Conservation (phyloP, 2,329 filamentous ascomycete genomes). For the Sarocladium kiliense region DNA sequence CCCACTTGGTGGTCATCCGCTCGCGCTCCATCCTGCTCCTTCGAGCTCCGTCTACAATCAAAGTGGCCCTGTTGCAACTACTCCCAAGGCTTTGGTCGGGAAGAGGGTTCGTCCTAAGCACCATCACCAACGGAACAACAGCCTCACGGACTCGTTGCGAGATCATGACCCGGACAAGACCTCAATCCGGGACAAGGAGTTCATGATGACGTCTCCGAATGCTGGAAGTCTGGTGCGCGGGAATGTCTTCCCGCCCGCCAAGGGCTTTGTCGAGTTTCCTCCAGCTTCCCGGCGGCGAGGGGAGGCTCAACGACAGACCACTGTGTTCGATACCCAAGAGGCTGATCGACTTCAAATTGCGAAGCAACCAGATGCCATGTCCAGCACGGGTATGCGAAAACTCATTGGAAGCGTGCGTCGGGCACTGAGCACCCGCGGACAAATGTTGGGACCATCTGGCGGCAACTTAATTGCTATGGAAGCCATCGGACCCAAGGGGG, state of each 20-base stretch:
- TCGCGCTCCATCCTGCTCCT: conserved; percentile 53
- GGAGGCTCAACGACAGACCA: conserved; percentile 46
- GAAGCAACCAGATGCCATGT: conserved; percentile 51
- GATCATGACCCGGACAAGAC: conserved; percentile 55
- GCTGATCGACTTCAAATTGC: conserved; percentile 22
- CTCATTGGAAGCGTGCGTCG: conserved; percentile 82
- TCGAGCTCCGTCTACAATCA: conserved; percentile 42
- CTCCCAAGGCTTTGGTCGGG: conserved; percentile 51
- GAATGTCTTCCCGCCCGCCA: conserved; percentile 74
- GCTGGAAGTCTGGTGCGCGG: conserved; percentile 84
- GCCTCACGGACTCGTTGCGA: conserved; percentile 77
- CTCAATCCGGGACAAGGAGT: conserved; percentile 48
- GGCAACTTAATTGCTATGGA: conserved; percentile 42
- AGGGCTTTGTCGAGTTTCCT: conserved; percentile 68
- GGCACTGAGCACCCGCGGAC: conserved; percentile 62
- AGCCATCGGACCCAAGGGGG: conserved; percentile 44
- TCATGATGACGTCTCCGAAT: conserved; percentile 60
- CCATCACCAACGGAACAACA: conserved; percentile 77
- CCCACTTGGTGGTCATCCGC: conserved; percentile 32
- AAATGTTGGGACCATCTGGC: conserved; percentile 37
- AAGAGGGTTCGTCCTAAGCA: conserved; percentile 54
- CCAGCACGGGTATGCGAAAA: conserved; percentile 73
- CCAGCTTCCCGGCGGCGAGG: conserved; percentile 44
- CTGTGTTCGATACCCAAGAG: conserved; percentile 39
- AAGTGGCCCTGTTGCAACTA: conserved; percentile 49